Conservation (phyloP, 805 yeast species). For the Yueomyces sinensis region DNA sequence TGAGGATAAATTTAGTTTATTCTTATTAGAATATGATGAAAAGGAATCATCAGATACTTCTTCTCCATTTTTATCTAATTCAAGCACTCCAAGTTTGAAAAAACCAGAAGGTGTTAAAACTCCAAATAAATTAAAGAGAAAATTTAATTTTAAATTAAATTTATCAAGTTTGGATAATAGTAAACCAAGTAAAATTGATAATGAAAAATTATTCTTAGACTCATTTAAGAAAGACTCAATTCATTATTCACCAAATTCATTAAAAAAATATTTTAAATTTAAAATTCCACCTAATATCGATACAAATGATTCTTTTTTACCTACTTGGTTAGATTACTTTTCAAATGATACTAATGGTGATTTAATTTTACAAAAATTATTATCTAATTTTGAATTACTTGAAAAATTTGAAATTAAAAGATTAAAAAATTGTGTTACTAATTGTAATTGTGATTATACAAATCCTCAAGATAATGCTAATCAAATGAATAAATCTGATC, state of each 20-base stretch:
- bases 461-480: background rate
- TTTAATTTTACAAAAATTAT: constrained; percentile 14
- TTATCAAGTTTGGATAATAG: constrained; percentile 10
- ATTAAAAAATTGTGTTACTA: constrained; percentile 14
- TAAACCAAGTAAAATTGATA: constrained; percentile 6
- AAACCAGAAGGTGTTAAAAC: too few relatives aligned
- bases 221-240: constrained; percentile 22
- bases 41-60: too few relatives aligned
- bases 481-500: background rate
- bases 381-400: constrained; percentile 22
- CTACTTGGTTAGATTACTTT: constrained; percentile 18
- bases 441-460: background rate
- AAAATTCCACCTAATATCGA: constrained; percentile 14
- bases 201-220: constrained; percentile 1
- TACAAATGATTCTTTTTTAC: constrained; percentile 13
- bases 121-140: background rate
- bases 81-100: background rate
- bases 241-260: constrained; percentile 22
- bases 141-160: constrained; percentile 10
- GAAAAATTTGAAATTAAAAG: constrained; percentile 24
- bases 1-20: too few relatives aligned
- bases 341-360: constrained; percentile 9
- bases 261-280: constrained; percentile 18
- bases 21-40: too few relatives aligned
- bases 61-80: background rate